Conservation (phyloP, 441 rosid species). For the Aleurites moluccanus region DNA sequence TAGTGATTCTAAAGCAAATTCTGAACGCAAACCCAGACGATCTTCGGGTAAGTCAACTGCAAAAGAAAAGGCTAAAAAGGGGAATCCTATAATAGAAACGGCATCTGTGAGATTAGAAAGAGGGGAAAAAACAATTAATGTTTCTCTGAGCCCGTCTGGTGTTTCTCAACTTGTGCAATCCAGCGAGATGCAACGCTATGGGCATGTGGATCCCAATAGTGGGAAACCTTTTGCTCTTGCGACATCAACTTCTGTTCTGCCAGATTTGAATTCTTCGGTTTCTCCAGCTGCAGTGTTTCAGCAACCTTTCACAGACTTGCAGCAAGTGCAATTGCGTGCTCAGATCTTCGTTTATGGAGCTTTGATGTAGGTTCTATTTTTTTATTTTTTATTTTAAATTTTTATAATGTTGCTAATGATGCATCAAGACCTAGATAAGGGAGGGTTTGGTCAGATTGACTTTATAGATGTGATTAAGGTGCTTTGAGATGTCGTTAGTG, state of each 20-base stretch:
- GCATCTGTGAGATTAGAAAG: slow-evolving; percentile 50
- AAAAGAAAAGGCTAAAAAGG: slow-evolving; percentile 64
- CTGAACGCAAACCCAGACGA: slow-evolving; percentile 82
- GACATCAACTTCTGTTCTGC: slow-evolving; percentile 52
- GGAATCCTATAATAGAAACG: slow-evolving; percentile 45
- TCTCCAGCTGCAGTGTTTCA: slow-evolving; percentile 56
- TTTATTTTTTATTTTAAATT: background rate
- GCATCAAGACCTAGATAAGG: background rate
- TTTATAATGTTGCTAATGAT: background rate
- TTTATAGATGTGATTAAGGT: slow-evolving; percentile 1
- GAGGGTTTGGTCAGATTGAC: background rate
- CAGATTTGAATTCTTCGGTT: slow-evolving; percentile 71
- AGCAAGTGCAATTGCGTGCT: slow-evolving; percentile 99
- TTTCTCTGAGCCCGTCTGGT: slow-evolving; percentile 44
- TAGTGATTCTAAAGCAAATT: slow-evolving; percentile 46
- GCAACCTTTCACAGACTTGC: slow-evolving; percentile 95
- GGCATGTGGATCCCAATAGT: slow-evolving; percentile 44
- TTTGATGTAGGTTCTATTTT: slow-evolving; percentile 65
- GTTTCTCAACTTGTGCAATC: slow-evolving; percentile 52
- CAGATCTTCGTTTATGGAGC: slow-evolving; percentile 99
- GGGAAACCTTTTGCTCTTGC: slow-evolving; percentile 52
- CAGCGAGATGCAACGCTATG: slow-evolving; percentile 55
- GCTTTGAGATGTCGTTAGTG: slow-evolving; percentile 3
- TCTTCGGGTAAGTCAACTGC: slow-evolving; percentile 55
- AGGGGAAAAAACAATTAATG: slow-evolving; percentile 46